Evolutionary conservation across 129 eudicot species (phyloP).

Genomic region (Logfia minima): DNA sequence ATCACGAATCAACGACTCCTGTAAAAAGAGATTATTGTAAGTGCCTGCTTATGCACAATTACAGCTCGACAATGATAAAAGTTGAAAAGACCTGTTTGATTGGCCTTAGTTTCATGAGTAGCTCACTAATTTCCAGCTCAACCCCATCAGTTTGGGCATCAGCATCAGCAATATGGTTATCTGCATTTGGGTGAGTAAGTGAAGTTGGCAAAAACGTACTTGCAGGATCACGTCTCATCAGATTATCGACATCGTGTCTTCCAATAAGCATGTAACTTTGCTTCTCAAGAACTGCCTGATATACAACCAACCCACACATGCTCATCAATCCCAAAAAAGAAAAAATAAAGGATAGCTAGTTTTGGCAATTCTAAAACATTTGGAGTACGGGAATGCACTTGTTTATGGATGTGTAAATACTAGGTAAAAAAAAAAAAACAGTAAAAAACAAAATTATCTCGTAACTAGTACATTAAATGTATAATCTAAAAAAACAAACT

Average conservation of each 20-base stretch:
- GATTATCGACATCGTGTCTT: slow-evolving; percentile 84
- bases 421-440: background rate
- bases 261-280: slow-evolving; percentile 99
- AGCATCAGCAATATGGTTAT: slow-evolving; percentile 48
- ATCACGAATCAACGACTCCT: slow-evolving; percentile 95
- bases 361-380: background rate
- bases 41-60: slow-evolving; percentile 14
- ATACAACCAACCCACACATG: slow-evolving; percentile 31
- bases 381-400: background rate
- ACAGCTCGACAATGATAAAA: background rate
- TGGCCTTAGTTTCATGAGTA: slow-evolving; percentile 80
- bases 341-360: background rate
- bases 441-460: slow-evolving; percentile 4
- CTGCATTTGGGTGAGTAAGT: slow-evolving; percentile 42
- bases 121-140: slow-evolving; percentile 72
- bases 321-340: background rate
- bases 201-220: slow-evolving; percentile 78
- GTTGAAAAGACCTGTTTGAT: slow-evolving; percentile 73
- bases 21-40: slow-evolving; percentile 30
- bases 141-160: slow-evolving; percentile 58
- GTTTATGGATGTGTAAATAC: background rate
- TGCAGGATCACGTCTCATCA: slow-evolving; percentile 87
- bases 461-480: slow-evolving; percentile 8
- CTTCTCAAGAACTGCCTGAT: slow-evolving; percentile 99
- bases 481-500: slow-evolving; percentile 1